Base-by-base conservation (phyloP, 441 rosid species). In the Omphalea diandra region DNA sequence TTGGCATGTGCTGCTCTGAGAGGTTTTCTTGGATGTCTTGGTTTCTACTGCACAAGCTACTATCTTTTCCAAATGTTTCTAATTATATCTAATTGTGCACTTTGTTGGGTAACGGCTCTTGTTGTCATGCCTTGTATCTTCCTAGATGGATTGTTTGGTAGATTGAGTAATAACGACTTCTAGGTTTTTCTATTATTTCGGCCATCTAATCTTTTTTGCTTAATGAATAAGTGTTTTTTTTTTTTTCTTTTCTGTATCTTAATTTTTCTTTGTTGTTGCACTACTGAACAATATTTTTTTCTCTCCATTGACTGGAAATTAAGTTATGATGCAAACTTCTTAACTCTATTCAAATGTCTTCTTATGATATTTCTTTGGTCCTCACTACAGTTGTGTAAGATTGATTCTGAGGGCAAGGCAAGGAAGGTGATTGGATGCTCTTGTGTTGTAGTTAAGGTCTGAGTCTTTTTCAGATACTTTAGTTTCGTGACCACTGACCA, bases 351-450 rank as follows among this genome's bases (percentile, higher is more conserved):
- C 62, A 17, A 69, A 62, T 36, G 2, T 46, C 27, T 15, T 53
- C 22, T 35, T 18, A 10, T 11, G 10, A 49, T 41, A 5, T 59
- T 56, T 9, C 12, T 56, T 56, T 11, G 40, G 1, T 31, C 20
- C 41, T 43, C 8, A 15, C 1, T 68, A 68, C 88, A 86, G 90
- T 63, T 84, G 49, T 86, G 87, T 64, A 86, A 86, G 81, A 85
- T 85, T 53, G 89, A 85, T 47, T 76, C 89, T 0, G 89, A 85
- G 71, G 89, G 87, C 20, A 83, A 85, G 66, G 89, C 89, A 20
- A 82, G 87, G 76, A 85, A 85, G 63, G 85, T 83, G 0, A 86
- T 85, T 0, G 89, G 89, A 5, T 84, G 87, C 76, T 86, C 90
- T 18, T 84, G 86, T 7, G 81, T 82, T 3, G 86, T 84, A 38